Evolutionary conservation across 192 early-diverging fungal genomes (phyloP).

Genomic region (Lobulomyces angularis): DNA sequence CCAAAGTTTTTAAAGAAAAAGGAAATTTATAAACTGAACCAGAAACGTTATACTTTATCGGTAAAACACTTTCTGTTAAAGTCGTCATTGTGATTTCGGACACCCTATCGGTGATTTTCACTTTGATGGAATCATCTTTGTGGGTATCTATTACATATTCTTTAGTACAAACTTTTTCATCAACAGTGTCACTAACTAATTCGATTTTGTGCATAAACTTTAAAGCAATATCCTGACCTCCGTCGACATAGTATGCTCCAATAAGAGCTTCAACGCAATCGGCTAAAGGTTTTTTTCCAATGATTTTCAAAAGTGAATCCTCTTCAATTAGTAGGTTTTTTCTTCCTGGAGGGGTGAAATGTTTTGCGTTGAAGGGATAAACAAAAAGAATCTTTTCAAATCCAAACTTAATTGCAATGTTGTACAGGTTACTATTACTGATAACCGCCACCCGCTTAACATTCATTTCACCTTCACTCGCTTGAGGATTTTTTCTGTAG

Average conservation of each 20-base stretch:
- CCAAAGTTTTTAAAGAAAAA: too few relatives aligned
- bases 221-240: conserved; percentile 25
- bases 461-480: conserved; percentile 73
- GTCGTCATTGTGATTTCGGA: too few relatives aligned
- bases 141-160: too few relatives aligned
- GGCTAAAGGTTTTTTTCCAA: conserved; percentile 70
- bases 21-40: too few relatives aligned
- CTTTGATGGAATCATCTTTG: too few relatives aligned
- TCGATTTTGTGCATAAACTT: conserved; percentile 15
- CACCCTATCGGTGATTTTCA: too few relatives aligned
- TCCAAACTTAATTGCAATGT: conserved; percentile 31
- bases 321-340: conserved; percentile 13
- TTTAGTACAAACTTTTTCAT: not conserved
- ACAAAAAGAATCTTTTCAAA: conserved; percentile 51
- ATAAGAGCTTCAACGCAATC: conserved; percentile 78
- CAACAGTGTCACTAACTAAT: conserved; percentile 6
- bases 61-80: too few relatives aligned
- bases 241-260: conserved; percentile 53
- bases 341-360: conserved; percentile 18
- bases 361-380: conserved; percentile 38
- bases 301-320: not conserved
- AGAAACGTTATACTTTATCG: too few relatives aligned
- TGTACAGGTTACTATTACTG: conserved; percentile 60
- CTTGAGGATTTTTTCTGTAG: conserved; percentile 52
- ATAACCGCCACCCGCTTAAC: conserved; percentile 55